Conservation (phyloP, 1,284 basidiomycete genomes). For the Termitomyces sp. region DNA sequence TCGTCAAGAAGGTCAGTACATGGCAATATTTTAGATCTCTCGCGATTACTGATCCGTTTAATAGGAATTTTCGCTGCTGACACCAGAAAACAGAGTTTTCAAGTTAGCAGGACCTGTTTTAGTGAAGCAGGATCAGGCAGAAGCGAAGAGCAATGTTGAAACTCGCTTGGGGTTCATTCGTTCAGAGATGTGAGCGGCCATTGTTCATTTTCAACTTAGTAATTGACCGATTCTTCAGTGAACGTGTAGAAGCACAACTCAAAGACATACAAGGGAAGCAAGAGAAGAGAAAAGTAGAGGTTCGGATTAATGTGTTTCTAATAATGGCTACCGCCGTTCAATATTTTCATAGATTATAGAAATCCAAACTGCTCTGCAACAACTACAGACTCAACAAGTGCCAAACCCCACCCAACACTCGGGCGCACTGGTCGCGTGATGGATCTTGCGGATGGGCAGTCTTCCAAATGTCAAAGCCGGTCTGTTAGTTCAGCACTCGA, state of each 20-base stretch:
- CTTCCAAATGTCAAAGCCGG: not conserved
- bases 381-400: constrained; percentile 29
- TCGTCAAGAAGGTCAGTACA: constrained; percentile 79
- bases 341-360: constrained; percentile 49
- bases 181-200: constrained; percentile 74
- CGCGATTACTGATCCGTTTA: constrained; percentile 4
- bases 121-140: constrained; percentile 83
- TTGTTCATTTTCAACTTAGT: constrained; percentile 2
- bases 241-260: constrained; percentile 75
- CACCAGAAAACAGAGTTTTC: constrained; percentile 78
- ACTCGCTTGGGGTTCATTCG: constrained; percentile 90
- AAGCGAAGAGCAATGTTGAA: constrained; percentile 87
- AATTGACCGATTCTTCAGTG: constrained; percentile 41
- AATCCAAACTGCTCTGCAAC: constrained; percentile 55
- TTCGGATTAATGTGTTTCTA: constrained; percentile 30
- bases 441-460: not conserved
- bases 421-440: constrained; percentile 13
- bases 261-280: constrained; percentile 70
- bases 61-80: constrained; percentile 82
- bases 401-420: constrained; percentile 10
- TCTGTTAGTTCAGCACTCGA: not conserved
- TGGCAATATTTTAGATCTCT: constrained; percentile 9
- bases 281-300: constrained; percentile 79
- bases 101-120: constrained; percentile 92
- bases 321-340: constrained; percentile 2